Evolutionary conservation across 2,329 filamentous ascomycete genomes (phyloP).

Genomic region (Nemania diffusa): DNA sequence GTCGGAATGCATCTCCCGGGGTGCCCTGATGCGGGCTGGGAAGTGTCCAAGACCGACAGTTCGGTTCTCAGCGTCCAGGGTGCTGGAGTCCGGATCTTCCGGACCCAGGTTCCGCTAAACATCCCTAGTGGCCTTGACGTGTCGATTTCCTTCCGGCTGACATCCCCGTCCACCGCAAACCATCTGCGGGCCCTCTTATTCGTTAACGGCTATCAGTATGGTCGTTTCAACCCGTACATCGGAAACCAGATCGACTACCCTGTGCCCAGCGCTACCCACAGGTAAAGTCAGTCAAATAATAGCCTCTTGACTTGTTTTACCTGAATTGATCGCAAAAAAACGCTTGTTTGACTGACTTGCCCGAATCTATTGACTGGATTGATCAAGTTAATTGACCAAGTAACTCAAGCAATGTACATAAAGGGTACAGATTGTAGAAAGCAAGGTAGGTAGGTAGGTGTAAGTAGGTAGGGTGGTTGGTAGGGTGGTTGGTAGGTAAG

Average conservation of each 20-base stretch:
- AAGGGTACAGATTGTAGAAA: too few relatives aligned
- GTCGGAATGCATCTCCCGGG: slow-evolving; percentile 68
- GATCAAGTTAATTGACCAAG: too few relatives aligned
- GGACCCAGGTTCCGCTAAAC: slow-evolving; percentile 61
- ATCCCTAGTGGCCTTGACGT: slow-evolving; percentile 65
- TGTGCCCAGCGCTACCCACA: too few relatives aligned
- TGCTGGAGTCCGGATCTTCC: slow-evolving; percentile 66
- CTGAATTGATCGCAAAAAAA: too few relatives aligned
- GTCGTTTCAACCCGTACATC: slow-evolving; percentile 67
- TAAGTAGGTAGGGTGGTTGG: too few relatives aligned
- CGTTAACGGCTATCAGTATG: slow-evolving; percentile 74
- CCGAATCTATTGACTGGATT: too few relatives aligned
- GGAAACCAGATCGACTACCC: slow-evolving; percentile 70
- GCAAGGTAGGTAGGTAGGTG: too few relatives aligned
- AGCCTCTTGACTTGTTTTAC: too few relatives aligned
- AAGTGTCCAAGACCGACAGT: background rate
- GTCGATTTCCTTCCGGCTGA: slow-evolving; percentile 65
- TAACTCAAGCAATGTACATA: too few relatives aligned
- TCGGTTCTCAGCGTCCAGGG: slow-evolving; percentile 57
- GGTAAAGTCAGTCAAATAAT: too few relatives aligned
- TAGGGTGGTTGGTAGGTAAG: too few relatives aligned
- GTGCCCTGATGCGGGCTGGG: slow-evolving; percentile 60
- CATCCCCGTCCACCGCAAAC: slow-evolving; percentile 53
- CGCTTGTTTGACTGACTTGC: too few relatives aligned
- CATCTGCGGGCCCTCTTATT: slow-evolving; percentile 64